Conservation (phyloP, 129 eudicot genomes). For the Flaveria brownii region DNA sequence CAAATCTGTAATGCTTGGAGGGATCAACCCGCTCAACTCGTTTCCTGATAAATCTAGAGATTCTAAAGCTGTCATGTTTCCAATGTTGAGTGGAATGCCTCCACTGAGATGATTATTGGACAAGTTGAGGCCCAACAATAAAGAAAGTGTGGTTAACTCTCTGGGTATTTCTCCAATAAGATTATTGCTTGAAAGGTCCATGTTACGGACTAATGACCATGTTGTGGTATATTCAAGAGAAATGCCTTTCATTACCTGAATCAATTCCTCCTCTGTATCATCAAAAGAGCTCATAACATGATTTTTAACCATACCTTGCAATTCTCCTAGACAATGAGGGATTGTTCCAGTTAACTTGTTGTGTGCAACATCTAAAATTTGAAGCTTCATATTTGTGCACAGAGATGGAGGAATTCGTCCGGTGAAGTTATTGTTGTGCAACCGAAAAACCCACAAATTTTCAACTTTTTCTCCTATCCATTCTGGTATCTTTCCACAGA, state of each 20-base stretch:
- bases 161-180: background rate
- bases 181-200: background rate
- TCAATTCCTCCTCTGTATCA: background rate
- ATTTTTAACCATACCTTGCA: background rate
- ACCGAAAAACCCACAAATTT: background rate
- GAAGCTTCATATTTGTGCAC: background rate
- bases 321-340: slow-evolving; percentile 14
- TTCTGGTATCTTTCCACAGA: slow-evolving; percentile 3
- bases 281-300: no score
- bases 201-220: background rate
- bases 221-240: background rate
- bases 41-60: slow-evolving; percentile 30
- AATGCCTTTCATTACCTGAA: slow-evolving; percentile 2
- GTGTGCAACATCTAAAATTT: slow-evolving; percentile 21
- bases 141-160: background rate
- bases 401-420: slow-evolving; percentile 16
- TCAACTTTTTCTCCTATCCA: slow-evolving; percentile 3
- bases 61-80: background rate
- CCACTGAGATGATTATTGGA: slow-evolving; percentile 6
- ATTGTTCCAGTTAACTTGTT: slow-evolving; percentile 10
- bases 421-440: background rate
- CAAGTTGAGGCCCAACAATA: background rate
- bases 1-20: slow-evolving; percentile 7
- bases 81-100: background rate
- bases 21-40: slow-evolving; percentile 18